Percentiles rank a stretch among this genome's conserved stretches.
Conservation (phyloP, 1,139 yeast genomes). For the Spencermartinsiella ligniputridi region DNA sequence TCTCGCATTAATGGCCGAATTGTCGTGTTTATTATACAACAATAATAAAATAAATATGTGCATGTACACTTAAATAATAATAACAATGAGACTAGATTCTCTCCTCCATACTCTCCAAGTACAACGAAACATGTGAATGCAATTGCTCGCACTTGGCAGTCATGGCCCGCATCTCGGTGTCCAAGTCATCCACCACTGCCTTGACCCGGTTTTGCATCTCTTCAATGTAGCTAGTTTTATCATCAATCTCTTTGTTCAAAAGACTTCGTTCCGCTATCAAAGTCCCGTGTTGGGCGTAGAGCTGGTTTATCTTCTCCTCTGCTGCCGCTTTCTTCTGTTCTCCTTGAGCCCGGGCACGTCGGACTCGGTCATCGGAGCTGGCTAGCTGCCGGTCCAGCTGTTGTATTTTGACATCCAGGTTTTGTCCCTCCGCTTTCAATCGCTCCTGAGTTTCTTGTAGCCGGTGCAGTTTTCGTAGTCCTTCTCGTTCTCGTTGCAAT, state of each 20-base stretch:
- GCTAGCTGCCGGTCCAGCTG: constrained; percentile 51
- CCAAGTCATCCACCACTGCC: constrained; percentile 43
- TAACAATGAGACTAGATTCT: constrained; percentile 26
- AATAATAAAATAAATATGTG: no score
- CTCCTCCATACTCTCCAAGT: constrained; percentile 46
- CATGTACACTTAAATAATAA: no score
- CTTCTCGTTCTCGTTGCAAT: constrained; percentile 44
- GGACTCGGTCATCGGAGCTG: constrained; percentile 51
- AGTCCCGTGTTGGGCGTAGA: constrained; percentile 45
- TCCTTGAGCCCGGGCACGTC: constrained; percentile 47
- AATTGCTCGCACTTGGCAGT: constrained; percentile 52
- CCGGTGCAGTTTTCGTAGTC: constrained; percentile 38
- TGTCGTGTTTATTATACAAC: no score
- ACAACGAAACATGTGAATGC: constrained; percentile 48
- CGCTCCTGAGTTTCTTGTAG: constrained; percentile 48
- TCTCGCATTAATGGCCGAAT: no score
- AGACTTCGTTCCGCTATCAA: constrained; percentile 48
- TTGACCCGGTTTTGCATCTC: constrained; percentile 46
- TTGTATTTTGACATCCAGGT: constrained; percentile 47
- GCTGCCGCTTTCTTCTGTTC: constrained; percentile 44
- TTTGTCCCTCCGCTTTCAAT: constrained; percentile 43
- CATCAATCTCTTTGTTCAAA: constrained; percentile 49
- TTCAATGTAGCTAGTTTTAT: constrained; percentile 45
- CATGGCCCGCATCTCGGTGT: constrained; percentile 51
- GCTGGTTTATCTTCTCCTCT: constrained; percentile 42